Conservation (phyloP, 2,329 filamentous ascomycete species). For the Claviceps citrina region DNA sequence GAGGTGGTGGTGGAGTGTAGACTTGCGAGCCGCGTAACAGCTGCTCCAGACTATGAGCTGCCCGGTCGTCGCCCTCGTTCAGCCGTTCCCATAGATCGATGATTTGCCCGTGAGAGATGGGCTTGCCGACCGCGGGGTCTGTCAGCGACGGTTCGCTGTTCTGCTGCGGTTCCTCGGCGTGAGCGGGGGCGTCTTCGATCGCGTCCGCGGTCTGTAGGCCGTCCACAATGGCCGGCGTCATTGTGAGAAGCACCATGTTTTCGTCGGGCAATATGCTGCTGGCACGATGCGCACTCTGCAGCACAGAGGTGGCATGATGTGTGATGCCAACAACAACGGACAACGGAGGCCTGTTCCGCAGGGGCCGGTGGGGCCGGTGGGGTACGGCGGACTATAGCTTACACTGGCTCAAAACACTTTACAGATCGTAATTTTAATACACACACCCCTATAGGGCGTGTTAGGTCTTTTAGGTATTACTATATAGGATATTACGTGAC, state of each 20-base stretch:
- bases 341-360: too few species aligned
- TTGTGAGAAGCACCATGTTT: conserved; percentile 75
- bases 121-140: conserved; percentile 41
- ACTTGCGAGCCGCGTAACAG: conserved; percentile 58
- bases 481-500: too few species aligned
- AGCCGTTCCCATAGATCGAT: conserved; percentile 44
- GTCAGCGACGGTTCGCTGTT: conserved; percentile 32
- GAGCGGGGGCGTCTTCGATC: not conserved
- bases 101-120: conserved; percentile 57
- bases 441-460: too few species aligned
- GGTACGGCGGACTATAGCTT: too few species aligned
- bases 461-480: too few species aligned
- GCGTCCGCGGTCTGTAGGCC: conserved; percentile 30
- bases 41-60: conserved; percentile 43
- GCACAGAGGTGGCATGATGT: too few species aligned
- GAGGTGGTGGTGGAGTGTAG: conserved; percentile 65
- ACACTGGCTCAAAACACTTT: too few species aligned
- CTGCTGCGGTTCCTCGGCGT: conserved; percentile 9
- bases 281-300: too few species aligned
- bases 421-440: too few species aligned
- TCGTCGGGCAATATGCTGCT: too few species aligned
- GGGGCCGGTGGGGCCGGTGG: too few species aligned
- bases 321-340: too few species aligned
- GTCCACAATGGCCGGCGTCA: conserved; percentile 53
- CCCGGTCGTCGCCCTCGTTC: conserved; percentile 6